A percentile compares a stretch with the other conserved stretches of the same genome.
Conservation (phyloP, 2,329 filamentous ascomycete genomes). For the Ophiostoma fasciatum region DNA sequence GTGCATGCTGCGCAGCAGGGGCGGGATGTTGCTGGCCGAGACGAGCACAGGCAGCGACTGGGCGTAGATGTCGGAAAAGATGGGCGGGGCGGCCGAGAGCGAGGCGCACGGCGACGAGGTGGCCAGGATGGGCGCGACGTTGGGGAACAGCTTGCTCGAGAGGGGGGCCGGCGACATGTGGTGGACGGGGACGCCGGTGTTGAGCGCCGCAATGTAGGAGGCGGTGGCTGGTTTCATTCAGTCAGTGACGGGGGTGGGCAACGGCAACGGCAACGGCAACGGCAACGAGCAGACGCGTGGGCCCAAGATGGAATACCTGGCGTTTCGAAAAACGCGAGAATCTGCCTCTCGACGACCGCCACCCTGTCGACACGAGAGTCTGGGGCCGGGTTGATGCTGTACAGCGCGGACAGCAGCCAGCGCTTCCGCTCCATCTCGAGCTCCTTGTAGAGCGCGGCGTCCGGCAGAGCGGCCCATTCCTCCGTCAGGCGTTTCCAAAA, state of each 20-base stretch:
- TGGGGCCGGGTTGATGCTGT: conserved; percentile 26
- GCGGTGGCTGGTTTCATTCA: conserved; percentile 27
- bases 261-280: no score
- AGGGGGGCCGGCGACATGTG: conserved; percentile 31
- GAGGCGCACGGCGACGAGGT: conserved; percentile 22
- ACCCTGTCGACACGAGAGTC: conserved; percentile 5
- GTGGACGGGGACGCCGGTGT: conserved; percentile 26
- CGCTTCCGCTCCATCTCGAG: conserved; percentile 29
- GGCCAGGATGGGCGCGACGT: conserved; percentile 24
- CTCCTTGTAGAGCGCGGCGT: conserved; percentile 35
- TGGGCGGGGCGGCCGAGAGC: conserved; percentile 23
- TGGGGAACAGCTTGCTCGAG: conserved; percentile 22
- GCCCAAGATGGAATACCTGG: conserved; percentile 21
- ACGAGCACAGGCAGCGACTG: conserved; percentile 42
- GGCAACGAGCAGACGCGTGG: background rate
- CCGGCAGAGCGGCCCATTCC: conserved; percentile 31
- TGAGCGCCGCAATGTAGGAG: conserved; percentile 31
- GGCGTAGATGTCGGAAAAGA: conserved; percentile 36
- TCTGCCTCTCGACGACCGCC: conserved; percentile 14
- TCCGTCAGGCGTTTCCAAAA: conserved; percentile 40
- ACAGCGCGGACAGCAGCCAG: conserved; percentile 26
- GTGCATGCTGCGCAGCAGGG: conserved; percentile 40
- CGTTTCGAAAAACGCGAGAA: conserved; percentile 37
- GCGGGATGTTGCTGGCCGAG: conserved; percentile 39
- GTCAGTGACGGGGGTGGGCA: no score